Evolutionary conservation across 164 flowering plant genomes (phyloP).

Genomic region (Nelumbo lutea): DNA sequence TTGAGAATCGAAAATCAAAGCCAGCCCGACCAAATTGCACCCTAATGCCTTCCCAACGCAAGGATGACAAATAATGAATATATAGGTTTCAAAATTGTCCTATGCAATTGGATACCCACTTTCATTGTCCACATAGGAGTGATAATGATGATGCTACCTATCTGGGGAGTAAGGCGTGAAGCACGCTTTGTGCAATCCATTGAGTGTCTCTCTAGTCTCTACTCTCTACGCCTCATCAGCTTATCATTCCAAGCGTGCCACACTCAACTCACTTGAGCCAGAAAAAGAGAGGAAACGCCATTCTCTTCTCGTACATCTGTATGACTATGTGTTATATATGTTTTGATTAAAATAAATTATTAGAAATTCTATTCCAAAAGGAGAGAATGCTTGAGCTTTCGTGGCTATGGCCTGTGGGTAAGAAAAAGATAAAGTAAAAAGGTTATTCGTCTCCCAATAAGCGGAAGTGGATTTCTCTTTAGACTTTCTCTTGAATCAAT

Average conservation of each 20-base stretch:
- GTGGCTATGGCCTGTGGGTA: background rate
- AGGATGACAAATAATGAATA: too few species aligned
- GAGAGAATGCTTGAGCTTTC: too few species aligned
- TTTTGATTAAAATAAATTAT: too few species aligned
- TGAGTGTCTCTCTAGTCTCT: background rate
- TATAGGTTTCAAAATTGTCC: too few species aligned
- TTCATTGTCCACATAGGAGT: background rate
- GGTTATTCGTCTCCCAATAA: conserved; percentile 1
- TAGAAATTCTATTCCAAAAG: too few species aligned
- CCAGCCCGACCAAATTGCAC: too few species aligned
- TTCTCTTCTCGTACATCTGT: too few species aligned
- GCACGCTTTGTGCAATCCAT: background rate
- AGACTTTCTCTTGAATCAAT: conserved; percentile 12
- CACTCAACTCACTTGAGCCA: background rate
- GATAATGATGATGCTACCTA: background rate
- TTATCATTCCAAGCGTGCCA: background rate
- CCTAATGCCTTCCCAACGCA: background rate
- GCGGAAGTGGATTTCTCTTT: conserved; percentile 8
- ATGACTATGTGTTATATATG: too few species aligned
- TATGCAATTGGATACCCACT: too few species aligned
- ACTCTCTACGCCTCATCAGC: background rate
- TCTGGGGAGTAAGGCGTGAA: background rate
- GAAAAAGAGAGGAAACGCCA: background rate
- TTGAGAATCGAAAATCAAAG: too few species aligned
- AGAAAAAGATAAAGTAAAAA: background rate